These are phyloP conservation scores for Priceomyces carsonii DNA, from an alignment of 805 yeast species.

Conservation along the genomic window DNA sequence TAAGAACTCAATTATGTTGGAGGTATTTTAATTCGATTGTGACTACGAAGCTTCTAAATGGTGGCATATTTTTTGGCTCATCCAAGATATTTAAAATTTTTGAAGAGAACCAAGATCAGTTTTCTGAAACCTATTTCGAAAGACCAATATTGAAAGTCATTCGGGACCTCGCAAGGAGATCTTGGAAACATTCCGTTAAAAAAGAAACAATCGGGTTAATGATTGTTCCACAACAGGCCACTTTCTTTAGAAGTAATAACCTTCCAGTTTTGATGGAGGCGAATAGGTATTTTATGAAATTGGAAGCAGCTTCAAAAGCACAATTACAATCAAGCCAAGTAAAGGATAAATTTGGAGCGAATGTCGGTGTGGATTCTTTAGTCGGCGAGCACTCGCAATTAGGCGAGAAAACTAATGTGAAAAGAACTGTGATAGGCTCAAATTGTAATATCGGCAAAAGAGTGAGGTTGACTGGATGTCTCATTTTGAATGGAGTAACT, in stretches of 20 bases:
- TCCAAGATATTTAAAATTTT: constrained; percentile 54
- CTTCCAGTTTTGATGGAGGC: constrained; percentile 86
- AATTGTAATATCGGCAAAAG: constrained; percentile 79
- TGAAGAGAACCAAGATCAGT: constrained; percentile 32
- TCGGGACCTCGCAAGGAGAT: constrained; percentile 85
- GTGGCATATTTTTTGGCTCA: constrained; percentile 57
- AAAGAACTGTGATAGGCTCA: constrained; percentile 78
- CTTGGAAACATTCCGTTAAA: constrained; percentile 75
- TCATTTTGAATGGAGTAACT: constrained; percentile 66
- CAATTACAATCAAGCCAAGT: constrained; percentile 27
- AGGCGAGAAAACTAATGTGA: constrained; percentile 84
- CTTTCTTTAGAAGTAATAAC: constrained; percentile 77
- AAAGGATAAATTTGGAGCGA: constrained; percentile 61
- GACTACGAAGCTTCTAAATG: constrained; percentile 72
- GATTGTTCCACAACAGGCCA: constrained; percentile 65
- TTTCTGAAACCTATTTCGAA: constrained; percentile 38
- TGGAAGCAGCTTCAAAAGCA: constrained; percentile 49
- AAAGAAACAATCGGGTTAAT: constrained; percentile 69
- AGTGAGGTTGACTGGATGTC: constrained; percentile 86
- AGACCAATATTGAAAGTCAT: constrained; percentile 66
- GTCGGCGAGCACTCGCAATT: constrained; percentile 68
- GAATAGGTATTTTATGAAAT: constrained; percentile 72
- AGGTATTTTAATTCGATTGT: constrained; percentile 76
- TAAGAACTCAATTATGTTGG: constrained; percentile 91
- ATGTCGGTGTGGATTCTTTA: constrained; percentile 83